Conservation (phyloP, 495 filamentous ascomycete species). For the Cercophora newfieldiana region DNA sequence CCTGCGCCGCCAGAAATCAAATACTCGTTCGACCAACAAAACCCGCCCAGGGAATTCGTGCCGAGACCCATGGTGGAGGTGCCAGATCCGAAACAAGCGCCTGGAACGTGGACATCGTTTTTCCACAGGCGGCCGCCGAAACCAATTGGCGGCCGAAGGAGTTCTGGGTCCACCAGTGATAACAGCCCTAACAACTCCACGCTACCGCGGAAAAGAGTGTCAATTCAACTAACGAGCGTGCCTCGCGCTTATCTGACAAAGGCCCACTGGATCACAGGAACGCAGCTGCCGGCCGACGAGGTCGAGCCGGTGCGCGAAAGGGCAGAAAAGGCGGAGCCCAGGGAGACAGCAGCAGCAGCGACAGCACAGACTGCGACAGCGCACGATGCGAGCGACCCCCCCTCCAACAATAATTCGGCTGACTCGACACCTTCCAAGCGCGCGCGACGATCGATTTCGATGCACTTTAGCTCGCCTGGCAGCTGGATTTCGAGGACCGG, state of each 20-base stretch:
- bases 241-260: slow-evolving; percentile 37
- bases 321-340: slow-evolving; percentile 5
- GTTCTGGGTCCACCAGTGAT: slow-evolving; percentile 26
- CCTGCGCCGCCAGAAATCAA: slow-evolving; percentile 28
- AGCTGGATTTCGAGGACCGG: slow-evolving; percentile 52
- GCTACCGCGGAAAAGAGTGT: slow-evolving; percentile 34
- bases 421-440: slow-evolving; percentile 40
- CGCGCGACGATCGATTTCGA: slow-evolving; percentile 51
- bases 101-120: slow-evolving; percentile 47
- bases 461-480: slow-evolving; percentile 53
- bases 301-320: slow-evolving; percentile 10
- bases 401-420: slow-evolving; percentile 23
- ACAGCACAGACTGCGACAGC: too few species aligned
- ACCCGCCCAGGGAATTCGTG: slow-evolving; percentile 22
- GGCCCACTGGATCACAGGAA: slow-evolving; percentile 30
- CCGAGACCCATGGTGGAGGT: slow-evolving; percentile 18
- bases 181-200: slow-evolving; percentile 26
- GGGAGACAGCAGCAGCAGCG: too few species aligned
- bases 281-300: slow-evolving; percentile 16
- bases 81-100: slow-evolving; percentile 22
- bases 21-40: slow-evolving; percentile 38
- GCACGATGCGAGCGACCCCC: slow-evolving; percentile 20
- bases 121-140: slow-evolving; percentile 41
- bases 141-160: slow-evolving; percentile 21
- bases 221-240: slow-evolving; percentile 20